phyloP scores from a whole-genome alignment of 768 basidiomycete species.

The Psilocybe cubensis region DNA sequence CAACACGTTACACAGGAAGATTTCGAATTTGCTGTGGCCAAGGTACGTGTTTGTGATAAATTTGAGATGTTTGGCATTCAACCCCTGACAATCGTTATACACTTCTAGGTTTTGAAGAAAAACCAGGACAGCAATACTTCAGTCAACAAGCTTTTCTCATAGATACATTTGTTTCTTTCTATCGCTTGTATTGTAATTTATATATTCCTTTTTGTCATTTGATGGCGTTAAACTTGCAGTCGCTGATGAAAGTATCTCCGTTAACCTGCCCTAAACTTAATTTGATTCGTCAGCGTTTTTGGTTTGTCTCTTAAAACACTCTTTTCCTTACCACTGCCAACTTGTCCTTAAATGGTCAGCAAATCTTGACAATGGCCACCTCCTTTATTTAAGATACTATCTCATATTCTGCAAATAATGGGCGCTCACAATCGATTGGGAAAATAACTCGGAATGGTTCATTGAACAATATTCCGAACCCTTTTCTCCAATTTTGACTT shows the following conservation, averaged over 20 bases:
- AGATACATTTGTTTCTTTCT: conserved; percentile 32
- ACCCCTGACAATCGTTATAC: background rate
- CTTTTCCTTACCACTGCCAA: too few relatives aligned
- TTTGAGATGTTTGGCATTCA: background rate
- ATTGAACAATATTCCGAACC: too few relatives aligned
- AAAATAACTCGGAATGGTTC: too few relatives aligned
- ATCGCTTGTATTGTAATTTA: conserved; percentile 6
- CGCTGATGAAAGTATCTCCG: background rate
- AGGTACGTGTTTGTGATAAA: conserved; percentile 49
- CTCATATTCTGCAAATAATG: too few relatives aligned
- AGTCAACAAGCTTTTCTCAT: conserved; percentile 93
- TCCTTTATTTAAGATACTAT: too few relatives aligned
- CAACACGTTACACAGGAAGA: conserved; percentile 99
- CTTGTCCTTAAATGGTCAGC: background rate
- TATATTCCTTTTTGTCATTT: background rate
- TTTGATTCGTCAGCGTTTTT: too few relatives aligned
- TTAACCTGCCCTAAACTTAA: too few relatives aligned
- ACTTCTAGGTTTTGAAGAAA: conserved; percentile 84
- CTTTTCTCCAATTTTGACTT: too few relatives aligned
- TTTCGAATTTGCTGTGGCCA: conserved; percentile 98
- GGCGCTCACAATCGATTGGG: too few relatives aligned
- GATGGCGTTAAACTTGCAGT: background rate
- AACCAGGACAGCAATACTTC: conserved; percentile 95
- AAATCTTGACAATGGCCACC: background rate
- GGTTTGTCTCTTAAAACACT: too few relatives aligned